Percentiles rank a stretch among this genome's conserved stretches.
Conservation (phyloP, 306 rosid genomes). For the Canavalia gladiata region DNA sequence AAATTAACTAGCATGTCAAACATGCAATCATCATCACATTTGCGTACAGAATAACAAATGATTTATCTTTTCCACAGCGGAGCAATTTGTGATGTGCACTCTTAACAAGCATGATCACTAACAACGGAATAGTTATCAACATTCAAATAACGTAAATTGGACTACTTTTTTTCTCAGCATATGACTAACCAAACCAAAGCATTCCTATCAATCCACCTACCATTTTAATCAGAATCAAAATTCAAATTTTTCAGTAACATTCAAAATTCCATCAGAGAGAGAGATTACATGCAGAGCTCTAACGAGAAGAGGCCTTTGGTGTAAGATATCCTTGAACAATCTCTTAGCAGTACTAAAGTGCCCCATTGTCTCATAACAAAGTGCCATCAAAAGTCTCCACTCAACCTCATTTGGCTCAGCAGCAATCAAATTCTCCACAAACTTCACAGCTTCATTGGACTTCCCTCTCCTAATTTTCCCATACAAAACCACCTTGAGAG, state of each 20-base stretch:
- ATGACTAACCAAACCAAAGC: slow-evolving; percentile 36
- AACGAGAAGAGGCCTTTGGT: slow-evolving; percentile 73
- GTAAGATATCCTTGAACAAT: slow-evolving; percentile 71
- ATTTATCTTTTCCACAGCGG: not conserved
- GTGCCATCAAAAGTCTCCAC: slow-evolving; percentile 88
- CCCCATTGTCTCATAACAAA: slow-evolving; percentile 86
- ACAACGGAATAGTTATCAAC: not conserved
- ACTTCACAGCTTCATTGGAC: slow-evolving; percentile 73
- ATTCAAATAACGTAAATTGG: slow-evolving; percentile 22
- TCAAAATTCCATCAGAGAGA: slow-evolving; percentile 40
- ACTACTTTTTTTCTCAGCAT: slow-evolving; percentile 3
- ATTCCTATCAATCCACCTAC: not conserved
- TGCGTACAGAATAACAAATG: not conserved
- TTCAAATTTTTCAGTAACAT: slow-evolving; percentile 28
- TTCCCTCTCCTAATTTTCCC: slow-evolving; percentile 83
- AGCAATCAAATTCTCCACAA: slow-evolving; percentile 76
- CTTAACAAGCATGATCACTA: slow-evolving; percentile 10
- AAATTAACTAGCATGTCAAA: slow-evolving; percentile 11
- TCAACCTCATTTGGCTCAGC: slow-evolving; percentile 80
- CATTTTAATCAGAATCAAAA: not conserved
- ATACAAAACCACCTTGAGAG: slow-evolving; percentile 77
- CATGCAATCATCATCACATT: slow-evolving; percentile 3
- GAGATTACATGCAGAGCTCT: slow-evolving; percentile 90
- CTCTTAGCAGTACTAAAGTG: slow-evolving; percentile 67
- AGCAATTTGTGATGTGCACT: slow-evolving; percentile 9